A percentile compares a stretch with the other conserved stretches of the same genome.
Evolutionary conservation across 148 eudicot genomes (phyloP).

Genomic region (Polygonum aviculare): DNA sequence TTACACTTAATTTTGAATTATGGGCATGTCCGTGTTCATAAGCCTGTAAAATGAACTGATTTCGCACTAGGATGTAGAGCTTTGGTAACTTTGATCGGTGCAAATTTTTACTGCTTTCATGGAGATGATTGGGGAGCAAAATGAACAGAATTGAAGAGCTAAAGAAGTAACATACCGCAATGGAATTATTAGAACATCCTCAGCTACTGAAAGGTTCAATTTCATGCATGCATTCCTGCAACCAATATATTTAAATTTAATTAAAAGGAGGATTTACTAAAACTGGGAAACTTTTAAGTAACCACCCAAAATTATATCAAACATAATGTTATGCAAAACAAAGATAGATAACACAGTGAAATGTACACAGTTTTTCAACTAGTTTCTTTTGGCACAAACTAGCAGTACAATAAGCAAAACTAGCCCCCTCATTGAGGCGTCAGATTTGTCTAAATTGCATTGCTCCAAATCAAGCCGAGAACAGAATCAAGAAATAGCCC

Average conservation of each 20-base stretch:
- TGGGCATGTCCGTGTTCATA: neutral
- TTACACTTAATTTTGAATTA: neutral
- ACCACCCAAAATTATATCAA: neutral
- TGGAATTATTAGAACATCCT: conserved; percentile 5
- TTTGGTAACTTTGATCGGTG: neutral
- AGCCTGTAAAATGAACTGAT: neutral
- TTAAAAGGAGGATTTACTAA: neutral
- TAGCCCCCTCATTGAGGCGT: neutral
- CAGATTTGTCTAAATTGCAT: neutral
- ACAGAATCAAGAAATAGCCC: neutral
- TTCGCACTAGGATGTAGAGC: neutral
- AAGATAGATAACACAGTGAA: neutral
- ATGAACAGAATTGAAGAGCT: neutral
- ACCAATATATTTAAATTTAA: conserved; percentile 1
- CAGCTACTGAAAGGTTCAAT: conserved; percentile 11
- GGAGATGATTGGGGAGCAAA: neutral
- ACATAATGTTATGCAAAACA: neutral
- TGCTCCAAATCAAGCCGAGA: neutral
- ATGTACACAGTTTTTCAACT: neutral
- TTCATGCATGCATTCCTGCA: conserved; percentile 14
- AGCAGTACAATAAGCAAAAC: neutral
- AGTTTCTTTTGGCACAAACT: neutral
- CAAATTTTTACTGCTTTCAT: neutral
- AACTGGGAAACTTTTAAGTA: neutral
- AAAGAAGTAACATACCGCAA: conserved; percentile 11